A percentile compares a stretch with the other conserved stretches of the same genome.
phyloP scores from a whole-genome alignment of 768 basidiomycete species.

The Russula sp. region DNA sequence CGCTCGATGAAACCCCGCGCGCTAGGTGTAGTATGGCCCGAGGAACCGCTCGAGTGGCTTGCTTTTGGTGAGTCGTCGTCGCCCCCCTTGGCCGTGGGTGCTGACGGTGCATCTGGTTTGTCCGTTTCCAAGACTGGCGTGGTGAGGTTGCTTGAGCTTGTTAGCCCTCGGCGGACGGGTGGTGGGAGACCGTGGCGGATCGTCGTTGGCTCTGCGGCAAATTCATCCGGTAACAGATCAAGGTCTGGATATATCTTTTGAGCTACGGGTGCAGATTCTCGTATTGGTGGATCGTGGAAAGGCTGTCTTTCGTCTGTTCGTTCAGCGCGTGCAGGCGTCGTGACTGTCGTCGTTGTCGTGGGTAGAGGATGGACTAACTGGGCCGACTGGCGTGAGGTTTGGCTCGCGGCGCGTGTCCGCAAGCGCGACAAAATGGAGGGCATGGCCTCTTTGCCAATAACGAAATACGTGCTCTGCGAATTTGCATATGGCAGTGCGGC shows the following conservation, averaged over 20 bases:
- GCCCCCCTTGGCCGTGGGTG: neutral
- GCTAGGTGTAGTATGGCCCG: neutral
- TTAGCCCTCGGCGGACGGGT: constrained; percentile 12
- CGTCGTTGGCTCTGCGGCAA: constrained; percentile 8
- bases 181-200: constrained; percentile 14
- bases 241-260: constrained; percentile 39
- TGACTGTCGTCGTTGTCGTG: constrained; percentile 12
- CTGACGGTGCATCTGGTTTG: neutral
- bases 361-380: constrained; percentile 9
- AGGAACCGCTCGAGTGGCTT: constrained; percentile 10
- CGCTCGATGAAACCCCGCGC: constrained; percentile 16
- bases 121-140: neutral
- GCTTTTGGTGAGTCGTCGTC: constrained; percentile 11
- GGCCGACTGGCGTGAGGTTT: constrained; percentile 22
- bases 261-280: constrained; percentile 21
- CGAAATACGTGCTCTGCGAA: neutral
- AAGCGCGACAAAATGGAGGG: constrained; percentile 33
- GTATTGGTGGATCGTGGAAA: neutral
- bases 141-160: constrained; percentile 1
- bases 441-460: constrained; percentile 18
- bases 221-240: constrained; percentile 31
- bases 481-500: neutral
- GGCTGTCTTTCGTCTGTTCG: neutral
- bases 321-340: constrained; percentile 5
- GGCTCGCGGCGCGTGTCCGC: constrained; percentile 28